Evolutionary conservation across 1,284 basidiomycete genomes (phyloP), one percentile per base, ranked within the genome.

Genomic region (Golubevia pallescens): DNA sequence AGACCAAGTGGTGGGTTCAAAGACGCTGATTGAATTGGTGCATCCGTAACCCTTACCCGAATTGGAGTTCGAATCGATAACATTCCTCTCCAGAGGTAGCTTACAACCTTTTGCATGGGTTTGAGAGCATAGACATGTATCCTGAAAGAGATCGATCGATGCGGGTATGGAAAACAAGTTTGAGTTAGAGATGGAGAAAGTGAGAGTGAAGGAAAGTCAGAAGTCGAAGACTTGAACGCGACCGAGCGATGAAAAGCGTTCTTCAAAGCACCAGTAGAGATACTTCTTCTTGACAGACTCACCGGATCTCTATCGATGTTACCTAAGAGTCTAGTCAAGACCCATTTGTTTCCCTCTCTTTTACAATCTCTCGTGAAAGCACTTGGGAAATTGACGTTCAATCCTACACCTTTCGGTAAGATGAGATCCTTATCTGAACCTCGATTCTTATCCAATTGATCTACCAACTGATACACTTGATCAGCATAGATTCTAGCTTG

Each of bases 401-500:
- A 58, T 21, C 51, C 51, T n/a, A 58, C 59, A 10, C 28, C 8
- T 14, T 20, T 21, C 14, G 60, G 60, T 32, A 62, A 48, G 13
- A 51, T 24, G 10, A 13, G 10, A 13, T 16, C 14, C 32, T 48
- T 61, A n/a, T n/a, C n/a, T n/a, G n/a, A n/a, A 38, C 34, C 34
- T 38, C 10, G 34, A 38, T 4, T 5, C 3, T 42, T 2, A 3
- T 23, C n/a, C 20, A 61, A 42, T 42, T 61, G 24, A 7, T 19
- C 23, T 13, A 61, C 20, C 23, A 61, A 10, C 42, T 61, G 48
- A 10, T 53, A 6, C n/a, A 34, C 60, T 8, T 19, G 8, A 1
- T 51, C 60, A n/a, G 62, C 62, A 23, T 64, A 64, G 10, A 61
- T 20, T 23, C 34, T 51, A 14, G 62, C 62, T 51, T 64, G 62